Evolutionary conservation across 495 filamentous ascomycete genomes (phyloP).

Genomic region (Talaromyces ruber): DNA sequence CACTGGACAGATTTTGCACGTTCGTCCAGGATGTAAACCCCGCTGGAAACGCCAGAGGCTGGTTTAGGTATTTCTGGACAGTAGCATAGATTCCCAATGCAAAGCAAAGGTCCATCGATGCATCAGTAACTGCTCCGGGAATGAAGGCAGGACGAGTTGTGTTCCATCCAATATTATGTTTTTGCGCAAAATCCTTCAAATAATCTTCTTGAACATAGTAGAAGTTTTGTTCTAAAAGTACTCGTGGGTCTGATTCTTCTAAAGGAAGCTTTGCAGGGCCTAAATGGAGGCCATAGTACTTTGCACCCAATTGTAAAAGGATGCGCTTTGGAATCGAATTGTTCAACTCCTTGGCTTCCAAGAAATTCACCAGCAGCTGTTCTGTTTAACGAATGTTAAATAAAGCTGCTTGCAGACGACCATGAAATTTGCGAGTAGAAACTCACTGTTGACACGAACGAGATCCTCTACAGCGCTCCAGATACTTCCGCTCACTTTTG

Average conservation of each 20-base stretch:
- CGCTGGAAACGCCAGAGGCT: slow-evolving; percentile 29
- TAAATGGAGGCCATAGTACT: slow-evolving; percentile 31
- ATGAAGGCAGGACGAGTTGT: slow-evolving; percentile 38
- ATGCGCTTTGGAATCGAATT: slow-evolving; percentile 35
- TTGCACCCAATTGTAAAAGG: slow-evolving; percentile 42
- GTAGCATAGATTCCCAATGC: slow-evolving; percentile 40
- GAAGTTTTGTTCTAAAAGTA: slow-evolving; percentile 21
- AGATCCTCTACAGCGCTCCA: slow-evolving; percentile 39
- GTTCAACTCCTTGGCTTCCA: slow-evolving; percentile 29
- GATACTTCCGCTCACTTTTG: slow-evolving; percentile 24
- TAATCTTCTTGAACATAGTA: slow-evolving; percentile 27
- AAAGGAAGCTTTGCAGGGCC: slow-evolving; percentile 17
- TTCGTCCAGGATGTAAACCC: slow-evolving; percentile 32
- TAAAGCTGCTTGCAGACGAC: not conserved
- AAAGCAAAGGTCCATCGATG: slow-evolving; percentile 41
- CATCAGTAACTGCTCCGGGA: slow-evolving; percentile 39
- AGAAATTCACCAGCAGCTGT: slow-evolving; percentile 37
- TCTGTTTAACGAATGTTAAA: slow-evolving; percentile 11
- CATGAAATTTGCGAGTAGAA: slow-evolving; percentile 8
- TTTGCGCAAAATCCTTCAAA: slow-evolving; percentile 11
- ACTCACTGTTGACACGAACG: slow-evolving; percentile 29
- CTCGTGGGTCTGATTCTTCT: slow-evolving; percentile 17
- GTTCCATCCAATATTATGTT: slow-evolving; percentile 21
- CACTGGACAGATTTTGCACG: slow-evolving; percentile 27
- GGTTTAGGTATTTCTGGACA: slow-evolving; percentile 26